Conservation (phyloP, 305 asterid genomes). For the Solanum hybrid region DNA sequence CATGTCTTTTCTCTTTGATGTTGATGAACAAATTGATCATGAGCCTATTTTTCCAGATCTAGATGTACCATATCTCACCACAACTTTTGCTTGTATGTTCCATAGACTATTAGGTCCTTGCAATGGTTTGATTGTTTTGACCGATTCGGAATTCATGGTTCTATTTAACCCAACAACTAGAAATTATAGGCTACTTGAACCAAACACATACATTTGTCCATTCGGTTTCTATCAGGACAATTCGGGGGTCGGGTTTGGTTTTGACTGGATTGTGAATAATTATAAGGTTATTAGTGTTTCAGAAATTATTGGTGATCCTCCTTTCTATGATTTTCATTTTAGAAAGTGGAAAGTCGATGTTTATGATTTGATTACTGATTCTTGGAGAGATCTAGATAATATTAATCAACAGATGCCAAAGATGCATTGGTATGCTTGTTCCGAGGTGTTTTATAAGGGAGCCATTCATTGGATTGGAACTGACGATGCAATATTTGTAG, state of each 20-base stretch:
- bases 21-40: not conserved
- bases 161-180: constrained; percentile 1
- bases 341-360: not conserved
- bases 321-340: not conserved
- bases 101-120: constrained; percentile 3
- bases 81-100: not conserved
- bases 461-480: not conserved
- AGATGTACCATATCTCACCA: not conserved
- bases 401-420: not conserved
- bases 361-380: not conserved
- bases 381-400: not conserved
- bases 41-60: not conserved
- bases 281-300: not conserved
- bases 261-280: not conserved
- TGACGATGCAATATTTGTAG: not conserved
- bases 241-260: not conserved
- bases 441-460: not conserved
- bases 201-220: not conserved
- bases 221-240: not conserved
- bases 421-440: not conserved
- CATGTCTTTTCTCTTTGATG: not conserved
- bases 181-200: not conserved
- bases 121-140: not conserved
- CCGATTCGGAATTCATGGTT: not conserved
- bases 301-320: not conserved